phyloP scores from a whole-genome alignment of 768 basidiomycete genomes.

The Lactifluus piperatus region DNA sequence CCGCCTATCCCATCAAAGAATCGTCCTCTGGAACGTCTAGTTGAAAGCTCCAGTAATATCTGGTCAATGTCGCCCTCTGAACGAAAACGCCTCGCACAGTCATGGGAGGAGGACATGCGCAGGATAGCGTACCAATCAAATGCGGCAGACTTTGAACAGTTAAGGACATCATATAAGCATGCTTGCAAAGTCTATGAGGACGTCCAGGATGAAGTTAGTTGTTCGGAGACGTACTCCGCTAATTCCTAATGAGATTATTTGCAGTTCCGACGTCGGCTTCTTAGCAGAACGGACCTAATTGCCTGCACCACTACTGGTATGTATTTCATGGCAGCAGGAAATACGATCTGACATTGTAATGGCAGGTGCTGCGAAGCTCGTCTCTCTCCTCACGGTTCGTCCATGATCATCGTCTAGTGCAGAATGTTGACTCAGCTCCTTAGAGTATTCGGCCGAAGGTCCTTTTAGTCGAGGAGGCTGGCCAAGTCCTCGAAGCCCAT shows the following conservation, averaged over 20 bases:
- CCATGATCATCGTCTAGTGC: too few relatives aligned
- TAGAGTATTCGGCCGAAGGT: slow-evolving; percentile 54
- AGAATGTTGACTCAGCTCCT: neutral
- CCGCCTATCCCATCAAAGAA: slow-evolving; percentile 32
- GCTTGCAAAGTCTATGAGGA: slow-evolving; percentile 31
- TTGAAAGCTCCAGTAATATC: slow-evolving; percentile 27
- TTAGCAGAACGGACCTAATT: slow-evolving; percentile 49
- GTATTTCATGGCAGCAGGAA: neutral
- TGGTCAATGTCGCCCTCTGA: slow-evolving; percentile 51
- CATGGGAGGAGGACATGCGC: slow-evolving; percentile 42
- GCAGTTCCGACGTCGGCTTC: slow-evolving; percentile 48
- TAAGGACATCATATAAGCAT: slow-evolving; percentile 35
- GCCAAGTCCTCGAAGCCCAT: slow-evolving; percentile 76
- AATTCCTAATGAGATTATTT: neutral
- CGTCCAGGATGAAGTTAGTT: slow-evolving; percentile 46
- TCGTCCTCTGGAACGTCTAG: slow-evolving; percentile 34
- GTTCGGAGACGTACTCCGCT: neutral
- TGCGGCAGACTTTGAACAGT: slow-evolving; percentile 34
- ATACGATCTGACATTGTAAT: neutral
- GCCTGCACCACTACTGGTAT: slow-evolving; percentile 73
- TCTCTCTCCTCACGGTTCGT: slow-evolving; percentile 45
- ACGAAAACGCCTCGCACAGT: slow-evolving; percentile 34
- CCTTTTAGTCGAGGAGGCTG: slow-evolving; percentile 71
- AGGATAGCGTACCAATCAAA: slow-evolving; percentile 25
- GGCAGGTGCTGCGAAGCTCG: slow-evolving; percentile 60